phyloP scores from a whole-genome alignment of 148 eudicot genomes.

The Amaranthus palmeri region DNA sequence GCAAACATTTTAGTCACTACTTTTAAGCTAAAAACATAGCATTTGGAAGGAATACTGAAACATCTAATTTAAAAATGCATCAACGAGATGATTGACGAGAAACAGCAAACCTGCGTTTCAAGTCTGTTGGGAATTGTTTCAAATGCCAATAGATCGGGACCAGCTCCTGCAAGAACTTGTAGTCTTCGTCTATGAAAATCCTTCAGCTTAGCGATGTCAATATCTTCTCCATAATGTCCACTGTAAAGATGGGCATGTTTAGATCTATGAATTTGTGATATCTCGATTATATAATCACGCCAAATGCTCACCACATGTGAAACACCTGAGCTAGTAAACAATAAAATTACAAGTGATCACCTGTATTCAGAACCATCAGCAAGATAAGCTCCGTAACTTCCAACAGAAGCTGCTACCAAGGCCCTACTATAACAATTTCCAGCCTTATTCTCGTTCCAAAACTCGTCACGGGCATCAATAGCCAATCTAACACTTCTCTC shows the following conservation, averaged over 20 bases:
- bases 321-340: slow-evolving; percentile 1
- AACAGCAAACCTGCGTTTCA: slow-evolving; percentile 73
- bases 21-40: too few relatives aligned
- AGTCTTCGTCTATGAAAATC: slow-evolving; percentile 78
- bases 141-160: slow-evolving; percentile 82
- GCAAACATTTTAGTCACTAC: too few relatives aligned
- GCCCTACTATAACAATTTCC: slow-evolving; percentile 49
- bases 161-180: slow-evolving; percentile 71
- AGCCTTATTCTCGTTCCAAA: slow-evolving; percentile 46
- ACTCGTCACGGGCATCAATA: slow-evolving; percentile 64
- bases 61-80: not conserved
- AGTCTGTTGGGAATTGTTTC: slow-evolving; percentile 85
- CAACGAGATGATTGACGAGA: not conserved
- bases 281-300: not conserved
- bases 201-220: slow-evolving; percentile 59
- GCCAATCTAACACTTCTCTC: slow-evolving; percentile 67
- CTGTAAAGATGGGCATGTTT: slow-evolving; percentile 25
- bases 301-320: not conserved
- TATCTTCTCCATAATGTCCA: slow-evolving; percentile 56
- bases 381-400: slow-evolving; percentile 92
- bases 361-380: slow-evolving; percentile 97
- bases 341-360: slow-evolving; percentile 19
- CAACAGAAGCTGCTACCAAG: slow-evolving; percentile 86
- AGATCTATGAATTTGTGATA: too few relatives aligned
- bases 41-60: not conserved